These are phyloP conservation scores for Raddia distichophylla DNA, from an alignment of 176 grass and related monocot species.

Conservation along the genomic window DNA sequence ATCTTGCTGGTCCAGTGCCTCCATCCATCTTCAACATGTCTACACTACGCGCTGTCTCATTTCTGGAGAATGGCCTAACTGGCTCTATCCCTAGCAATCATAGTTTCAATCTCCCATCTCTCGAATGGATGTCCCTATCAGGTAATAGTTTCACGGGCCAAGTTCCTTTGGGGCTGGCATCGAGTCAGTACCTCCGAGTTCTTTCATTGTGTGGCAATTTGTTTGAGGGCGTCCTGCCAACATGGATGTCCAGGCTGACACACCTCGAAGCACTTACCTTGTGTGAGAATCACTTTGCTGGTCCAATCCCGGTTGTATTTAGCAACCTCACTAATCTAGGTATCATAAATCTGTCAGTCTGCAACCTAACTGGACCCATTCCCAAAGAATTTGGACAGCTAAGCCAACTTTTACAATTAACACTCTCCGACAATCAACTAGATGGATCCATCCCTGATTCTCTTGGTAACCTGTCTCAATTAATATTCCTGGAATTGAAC, in stretches of 20 bases:
- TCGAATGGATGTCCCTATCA: neutral
- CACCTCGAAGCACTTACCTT: neutral
- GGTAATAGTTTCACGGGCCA: neutral
- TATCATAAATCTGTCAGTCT: neutral
- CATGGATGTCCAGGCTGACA: conserved; percentile 14
- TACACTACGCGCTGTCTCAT: no score
- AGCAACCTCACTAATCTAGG: conserved; percentile 13
- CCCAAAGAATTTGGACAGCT: neutral
- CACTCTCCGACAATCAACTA: neutral
- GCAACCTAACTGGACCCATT: neutral
- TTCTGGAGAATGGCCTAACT: neutral
- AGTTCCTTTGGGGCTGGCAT: neutral
- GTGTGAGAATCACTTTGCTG: neutral
- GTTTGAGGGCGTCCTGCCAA: conserved; percentile 15
- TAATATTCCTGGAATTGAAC: neutral
- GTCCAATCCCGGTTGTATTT: neutral
- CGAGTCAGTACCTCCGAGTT: neutral
- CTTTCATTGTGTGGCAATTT: neutral
- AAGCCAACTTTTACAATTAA: neutral
- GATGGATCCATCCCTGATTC: neutral
- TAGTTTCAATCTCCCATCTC: conserved; percentile 14
- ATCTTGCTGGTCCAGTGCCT: no score
- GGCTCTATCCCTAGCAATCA: neutral
- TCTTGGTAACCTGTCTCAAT: neutral
- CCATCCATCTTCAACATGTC: no score